These are phyloP conservation scores for Nemania sp. DNA, from an alignment of 2,329 filamentous ascomycete species.

Conservation along the genomic window DNA sequence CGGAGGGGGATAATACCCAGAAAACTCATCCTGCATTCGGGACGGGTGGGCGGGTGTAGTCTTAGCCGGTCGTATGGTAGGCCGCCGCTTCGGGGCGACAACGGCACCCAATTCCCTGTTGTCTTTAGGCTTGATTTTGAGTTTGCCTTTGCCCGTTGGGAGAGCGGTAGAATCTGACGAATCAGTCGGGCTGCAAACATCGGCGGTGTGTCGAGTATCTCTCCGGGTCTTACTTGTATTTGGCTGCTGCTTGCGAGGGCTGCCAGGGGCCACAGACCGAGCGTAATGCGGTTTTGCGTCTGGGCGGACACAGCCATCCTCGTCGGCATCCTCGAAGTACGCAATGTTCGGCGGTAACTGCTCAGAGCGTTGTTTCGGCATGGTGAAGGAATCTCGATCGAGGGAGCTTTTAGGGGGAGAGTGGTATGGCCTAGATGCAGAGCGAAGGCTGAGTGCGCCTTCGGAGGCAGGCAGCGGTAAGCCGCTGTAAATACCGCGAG, in stretches of 20 bases:
- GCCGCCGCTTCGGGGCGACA: slow-evolving; percentile 35
- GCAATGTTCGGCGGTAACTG: slow-evolving; percentile 41
- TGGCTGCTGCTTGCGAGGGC: slow-evolving; percentile 51
- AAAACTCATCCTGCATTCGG: slow-evolving; percentile 43
- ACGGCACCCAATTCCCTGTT: slow-evolving; percentile 35
- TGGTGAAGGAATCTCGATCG: slow-evolving; percentile 39
- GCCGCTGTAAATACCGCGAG: neutral
- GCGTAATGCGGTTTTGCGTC: slow-evolving; percentile 50
- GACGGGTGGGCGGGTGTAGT: slow-evolving; percentile 41
- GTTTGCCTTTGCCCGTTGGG: slow-evolving; percentile 29
- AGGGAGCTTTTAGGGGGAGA: no score
- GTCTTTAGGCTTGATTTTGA: slow-evolving; percentile 38
- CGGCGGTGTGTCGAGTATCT: slow-evolving; percentile 41
- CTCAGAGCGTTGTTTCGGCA: slow-evolving; percentile 45
- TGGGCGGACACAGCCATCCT: slow-evolving; percentile 48
- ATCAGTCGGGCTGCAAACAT: slow-evolving; percentile 45
- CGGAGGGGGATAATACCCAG: slow-evolving; percentile 45
- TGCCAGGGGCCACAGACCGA: slow-evolving; percentile 50
- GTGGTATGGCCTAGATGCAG: no score
- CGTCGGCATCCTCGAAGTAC: slow-evolving; percentile 56
- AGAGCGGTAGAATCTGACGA: slow-evolving; percentile 44
- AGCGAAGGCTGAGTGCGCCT: slow-evolving; percentile 21
- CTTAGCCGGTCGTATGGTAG: slow-evolving; percentile 43
- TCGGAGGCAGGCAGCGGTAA: slow-evolving; percentile 17
- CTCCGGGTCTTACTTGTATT: slow-evolving; percentile 56